Conservation (phyloP, 192 early-diverging fungal species). For the Coemansia sp. region DNA sequence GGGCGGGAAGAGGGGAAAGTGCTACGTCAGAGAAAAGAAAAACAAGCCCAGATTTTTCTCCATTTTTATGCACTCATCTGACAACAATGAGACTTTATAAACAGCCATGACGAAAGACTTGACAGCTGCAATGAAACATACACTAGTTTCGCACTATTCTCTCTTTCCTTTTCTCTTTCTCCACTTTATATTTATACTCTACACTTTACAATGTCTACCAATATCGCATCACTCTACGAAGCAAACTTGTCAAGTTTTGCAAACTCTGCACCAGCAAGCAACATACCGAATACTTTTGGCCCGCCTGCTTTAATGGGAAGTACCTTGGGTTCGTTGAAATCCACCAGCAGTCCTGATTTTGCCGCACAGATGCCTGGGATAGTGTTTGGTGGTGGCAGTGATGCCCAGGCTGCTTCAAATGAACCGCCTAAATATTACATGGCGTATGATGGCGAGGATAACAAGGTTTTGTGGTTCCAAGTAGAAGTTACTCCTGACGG, state of each 20-base stretch:
- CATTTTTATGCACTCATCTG: no score
- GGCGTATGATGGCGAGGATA: slow-evolving; percentile 9
- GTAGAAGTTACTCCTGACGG: slow-evolving; percentile 13
- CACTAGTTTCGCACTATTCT: not conserved
- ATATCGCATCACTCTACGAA: slow-evolving; percentile 5
- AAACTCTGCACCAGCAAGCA: not conserved
- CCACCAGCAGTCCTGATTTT: slow-evolving; percentile 5
- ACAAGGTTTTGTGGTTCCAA: slow-evolving; percentile 37
- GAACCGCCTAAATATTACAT: slow-evolving; percentile 24
- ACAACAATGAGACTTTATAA: no score
- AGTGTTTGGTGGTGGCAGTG: not conserved
- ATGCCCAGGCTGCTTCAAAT: not conserved
- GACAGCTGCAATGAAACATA: no score
- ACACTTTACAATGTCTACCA: slow-evolving; percentile 1
- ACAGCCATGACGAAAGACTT: no score
- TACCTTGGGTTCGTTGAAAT: slow-evolving; percentile 9
- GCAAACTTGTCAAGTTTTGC: not conserved
- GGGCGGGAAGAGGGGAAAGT: no score
- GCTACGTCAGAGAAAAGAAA: no score
- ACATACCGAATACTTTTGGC: slow-evolving; percentile 13
- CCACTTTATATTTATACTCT: not conserved
- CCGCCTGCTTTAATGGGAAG: slow-evolving; percentile 20
- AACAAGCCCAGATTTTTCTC: no score
- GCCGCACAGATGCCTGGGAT: slow-evolving; percentile 24
- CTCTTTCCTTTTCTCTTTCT: not conserved